phyloP scores from a whole-genome alignment of 495 filamentous ascomycete genomes.

The Aspergillus homomorphus region DNA sequence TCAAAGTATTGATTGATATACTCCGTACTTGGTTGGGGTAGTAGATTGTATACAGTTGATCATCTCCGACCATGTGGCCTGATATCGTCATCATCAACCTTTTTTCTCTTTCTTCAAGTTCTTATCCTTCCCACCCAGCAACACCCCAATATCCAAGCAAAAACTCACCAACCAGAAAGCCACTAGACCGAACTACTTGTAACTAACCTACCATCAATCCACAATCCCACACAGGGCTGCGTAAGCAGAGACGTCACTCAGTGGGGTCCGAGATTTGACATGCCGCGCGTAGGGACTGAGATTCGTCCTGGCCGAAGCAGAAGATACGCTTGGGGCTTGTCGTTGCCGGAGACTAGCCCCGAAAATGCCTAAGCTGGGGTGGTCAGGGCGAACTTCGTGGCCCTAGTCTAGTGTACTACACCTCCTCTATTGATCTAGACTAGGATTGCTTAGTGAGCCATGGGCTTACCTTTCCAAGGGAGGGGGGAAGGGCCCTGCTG shows the following conservation, averaged over 20 bases:
- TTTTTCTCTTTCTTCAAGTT: neutral
- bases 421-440: neutral
- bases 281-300: conserved; percentile 9
- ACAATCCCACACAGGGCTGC: conserved; percentile 16
- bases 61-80: neutral
- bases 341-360: conserved; percentile 3
- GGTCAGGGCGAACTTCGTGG: neutral
- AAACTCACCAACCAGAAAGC: neutral
- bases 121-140: neutral
- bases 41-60: neutral
- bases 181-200: neutral
- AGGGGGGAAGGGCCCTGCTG: too few species aligned
- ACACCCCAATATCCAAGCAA: neutral
- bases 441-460: too few species aligned
- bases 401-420: neutral
- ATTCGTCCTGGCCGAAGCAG: neutral
- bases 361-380: neutral
- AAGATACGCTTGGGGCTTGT: conserved; percentile 4
- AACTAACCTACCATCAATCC: neutral
- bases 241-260: conserved; percentile 26
- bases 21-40: too few species aligned
- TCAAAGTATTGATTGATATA: too few species aligned
- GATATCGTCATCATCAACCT: neutral
- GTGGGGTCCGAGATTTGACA: conserved; percentile 19
- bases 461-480: too few species aligned